Conservation (phyloP, 345 rosid genomes). For the Arabidopsis suecica region DNA sequence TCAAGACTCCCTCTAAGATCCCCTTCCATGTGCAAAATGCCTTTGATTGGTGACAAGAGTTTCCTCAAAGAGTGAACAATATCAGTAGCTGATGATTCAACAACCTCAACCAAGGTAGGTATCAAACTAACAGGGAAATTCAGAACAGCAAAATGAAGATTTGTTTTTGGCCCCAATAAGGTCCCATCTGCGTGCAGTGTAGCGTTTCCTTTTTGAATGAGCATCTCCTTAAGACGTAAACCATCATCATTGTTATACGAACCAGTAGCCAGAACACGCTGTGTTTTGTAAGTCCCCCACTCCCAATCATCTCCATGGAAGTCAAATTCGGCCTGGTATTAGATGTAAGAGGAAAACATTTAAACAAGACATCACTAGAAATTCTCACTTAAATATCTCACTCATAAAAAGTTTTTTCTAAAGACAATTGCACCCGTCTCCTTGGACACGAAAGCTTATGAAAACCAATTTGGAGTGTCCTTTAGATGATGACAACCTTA, state of each 20-base stretch:
- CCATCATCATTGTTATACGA: constrained; percentile 97
- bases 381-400: not conserved
- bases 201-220: constrained; percentile 94
- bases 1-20: constrained; percentile 94
- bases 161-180: constrained; percentile 86
- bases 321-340: constrained; percentile 91
- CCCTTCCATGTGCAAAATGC: constrained; percentile 97
- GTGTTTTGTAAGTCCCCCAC: constrained; percentile 95
- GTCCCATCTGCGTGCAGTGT: constrained; percentile 98
- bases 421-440: not conserved
- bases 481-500: constrained; percentile 6
- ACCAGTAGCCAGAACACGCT: constrained; percentile 86
- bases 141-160: constrained; percentile 96
- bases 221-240: constrained; percentile 86
- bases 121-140: constrained; percentile 94
- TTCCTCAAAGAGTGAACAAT: constrained; percentile 84
- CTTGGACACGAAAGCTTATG: constrained; percentile 13
- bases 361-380: constrained; percentile 9
- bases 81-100: constrained; percentile 89
- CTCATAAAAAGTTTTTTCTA: not conserved
- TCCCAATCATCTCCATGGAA: constrained; percentile 99
- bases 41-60: constrained; percentile 83
- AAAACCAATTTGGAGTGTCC: constrained; percentile 21
- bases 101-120: constrained; percentile 87
- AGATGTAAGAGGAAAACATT: constrained; percentile 4